Conservation (phyloP, 306 rosid genomes). For the Lagenaria siceraria region DNA sequence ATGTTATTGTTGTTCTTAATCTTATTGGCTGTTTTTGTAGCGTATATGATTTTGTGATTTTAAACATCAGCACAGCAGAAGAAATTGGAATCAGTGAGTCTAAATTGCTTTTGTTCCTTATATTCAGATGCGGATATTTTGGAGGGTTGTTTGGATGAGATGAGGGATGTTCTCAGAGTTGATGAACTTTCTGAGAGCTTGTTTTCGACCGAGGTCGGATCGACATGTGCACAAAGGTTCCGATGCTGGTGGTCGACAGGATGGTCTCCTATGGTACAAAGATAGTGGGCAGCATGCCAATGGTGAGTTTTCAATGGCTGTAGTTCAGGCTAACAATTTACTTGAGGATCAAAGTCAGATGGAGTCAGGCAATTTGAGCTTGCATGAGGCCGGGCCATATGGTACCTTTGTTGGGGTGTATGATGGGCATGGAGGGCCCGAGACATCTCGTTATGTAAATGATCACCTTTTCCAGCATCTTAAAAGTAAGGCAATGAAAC, state of each 20-base stretch:
- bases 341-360: conserved; percentile 66
- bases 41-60: conserved; percentile 17
- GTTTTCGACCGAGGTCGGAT: conserved; percentile 52
- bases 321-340: conserved; percentile 59
- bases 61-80: conserved; percentile 9
- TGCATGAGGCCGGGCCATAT: conserved; percentile 40
- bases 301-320: conserved; percentile 68
- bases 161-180: conserved; percentile 70
- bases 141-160: conserved; percentile 43
- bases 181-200: conserved; percentile 50
- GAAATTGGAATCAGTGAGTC: conserved; percentile 21
- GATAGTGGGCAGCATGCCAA: conserved; percentile 47
- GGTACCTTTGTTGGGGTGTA: conserved; percentile 55
- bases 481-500: conserved; percentile 34
- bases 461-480: conserved; percentile 50
- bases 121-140: conserved; percentile 54
- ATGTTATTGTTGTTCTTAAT: conserved; percentile 17
- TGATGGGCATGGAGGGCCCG: conserved; percentile 69
- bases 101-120: conserved; percentile 13
- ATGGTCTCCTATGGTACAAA: conserved; percentile 59
- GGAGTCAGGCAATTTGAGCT: conserved; percentile 50
- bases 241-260: conserved; percentile 48
- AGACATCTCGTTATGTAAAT: conserved; percentile 49
- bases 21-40: conserved; percentile 25
- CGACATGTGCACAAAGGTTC: conserved; percentile 21